Conservation (phyloP, 2,329 filamentous ascomycete species). For the Lasiodiplodia citricola region DNA sequence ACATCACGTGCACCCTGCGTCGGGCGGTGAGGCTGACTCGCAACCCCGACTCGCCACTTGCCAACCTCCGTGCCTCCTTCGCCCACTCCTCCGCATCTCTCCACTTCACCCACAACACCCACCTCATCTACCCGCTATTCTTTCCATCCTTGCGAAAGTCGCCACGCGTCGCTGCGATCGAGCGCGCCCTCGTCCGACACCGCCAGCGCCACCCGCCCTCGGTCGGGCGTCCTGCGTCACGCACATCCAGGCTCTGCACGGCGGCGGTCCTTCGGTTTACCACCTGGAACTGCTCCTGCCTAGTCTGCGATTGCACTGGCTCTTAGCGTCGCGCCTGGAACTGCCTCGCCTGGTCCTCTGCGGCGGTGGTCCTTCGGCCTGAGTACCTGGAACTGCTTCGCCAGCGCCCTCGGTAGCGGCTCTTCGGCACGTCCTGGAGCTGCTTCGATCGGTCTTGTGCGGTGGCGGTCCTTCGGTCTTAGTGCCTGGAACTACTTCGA, state of each 20-base stretch:
- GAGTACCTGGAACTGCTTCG: conserved; percentile 12
- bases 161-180: not conserved
- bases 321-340: not conserved
- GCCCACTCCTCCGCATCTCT: not conserved
- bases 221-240: not conserved
- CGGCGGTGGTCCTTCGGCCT: conserved; percentile 8
- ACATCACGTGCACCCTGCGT: not conserved
- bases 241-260: not conserved
- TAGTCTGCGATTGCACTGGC: not conserved
- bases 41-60: not conserved
- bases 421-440: conserved; percentile 9
- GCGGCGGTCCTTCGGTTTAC: not conserved
- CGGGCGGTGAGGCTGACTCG: not conserved
- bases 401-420: not conserved
- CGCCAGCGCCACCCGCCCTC: no score
- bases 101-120: not conserved
- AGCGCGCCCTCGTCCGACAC: not conserved
- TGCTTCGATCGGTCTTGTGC: not conserved
- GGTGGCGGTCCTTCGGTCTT: not conserved
- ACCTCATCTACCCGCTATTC: not conserved
- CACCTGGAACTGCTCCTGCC: conserved; percentile 1
- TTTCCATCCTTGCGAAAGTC: not conserved
- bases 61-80: not conserved
- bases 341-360: not conserved
- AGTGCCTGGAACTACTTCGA: not conserved